phyloP scores from a whole-genome alignment of 2,329 filamentous ascomycete species.

The Neoascochyta sp. region DNA sequence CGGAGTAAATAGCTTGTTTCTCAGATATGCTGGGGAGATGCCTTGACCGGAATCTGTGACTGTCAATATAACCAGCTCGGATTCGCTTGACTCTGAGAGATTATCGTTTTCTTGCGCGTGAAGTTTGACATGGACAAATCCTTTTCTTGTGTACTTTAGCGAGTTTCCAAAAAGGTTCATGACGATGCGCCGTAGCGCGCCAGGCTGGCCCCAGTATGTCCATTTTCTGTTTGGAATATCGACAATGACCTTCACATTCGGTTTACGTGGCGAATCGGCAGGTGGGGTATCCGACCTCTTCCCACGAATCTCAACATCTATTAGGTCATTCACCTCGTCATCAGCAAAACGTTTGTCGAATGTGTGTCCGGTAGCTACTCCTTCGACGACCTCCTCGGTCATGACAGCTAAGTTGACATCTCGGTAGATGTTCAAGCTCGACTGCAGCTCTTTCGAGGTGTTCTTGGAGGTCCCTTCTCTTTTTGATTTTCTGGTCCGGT shows the following conservation, averaged over 20 bases:
- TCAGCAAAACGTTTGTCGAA: conserved; percentile 21
- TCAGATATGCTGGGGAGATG: conserved; percentile 17
- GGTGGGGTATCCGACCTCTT: neutral
- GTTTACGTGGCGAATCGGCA: conserved; percentile 1
- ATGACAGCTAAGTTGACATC: conserved; percentile 45
- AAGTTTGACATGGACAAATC: conserved; percentile 12
- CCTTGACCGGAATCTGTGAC: conserved; percentile 21
- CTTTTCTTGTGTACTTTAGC: conserved; percentile 17
- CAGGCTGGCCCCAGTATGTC: conserved; percentile 18
- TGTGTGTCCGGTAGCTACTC: conserved; percentile 48
- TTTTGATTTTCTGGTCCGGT: conserved; percentile 16
- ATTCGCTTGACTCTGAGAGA: no score
- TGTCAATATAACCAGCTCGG: conserved; percentile 21
- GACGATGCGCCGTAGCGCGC: conserved; percentile 16
- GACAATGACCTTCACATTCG: conserved; percentile 43
- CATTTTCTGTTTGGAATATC: conserved; percentile 42
- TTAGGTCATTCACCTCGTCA: neutral
- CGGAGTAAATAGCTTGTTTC: conserved; percentile 15
- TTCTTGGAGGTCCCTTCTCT: conserved; percentile 1
- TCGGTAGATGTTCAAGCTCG: conserved; percentile 32
- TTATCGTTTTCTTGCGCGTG: conserved; percentile 43
- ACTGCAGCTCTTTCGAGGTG: conserved; percentile 12
- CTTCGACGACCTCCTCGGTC: conserved; percentile 52
- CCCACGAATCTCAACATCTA: neutral
- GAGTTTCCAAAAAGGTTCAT: conserved; percentile 24